These are phyloP conservation scores for Globisporangium echinulatum DNA, from an alignment of 352 stramenopile genomes.

Conservation along the genomic window DNA sequence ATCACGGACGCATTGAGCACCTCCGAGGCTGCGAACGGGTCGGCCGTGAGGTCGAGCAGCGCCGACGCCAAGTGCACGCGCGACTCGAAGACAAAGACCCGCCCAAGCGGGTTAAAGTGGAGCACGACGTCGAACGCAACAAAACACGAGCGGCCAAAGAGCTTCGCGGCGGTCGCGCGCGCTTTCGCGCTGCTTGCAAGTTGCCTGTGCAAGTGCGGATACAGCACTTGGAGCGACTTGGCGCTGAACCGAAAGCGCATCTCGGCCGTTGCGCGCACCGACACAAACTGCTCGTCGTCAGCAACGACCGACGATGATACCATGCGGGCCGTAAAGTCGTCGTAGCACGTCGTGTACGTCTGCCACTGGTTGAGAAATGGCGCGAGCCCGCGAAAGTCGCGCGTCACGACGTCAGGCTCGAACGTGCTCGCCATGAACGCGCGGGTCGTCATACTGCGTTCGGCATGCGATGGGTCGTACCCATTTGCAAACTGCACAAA, in stretches of 20 bases:
- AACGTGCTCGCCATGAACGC: constrained; percentile 32
- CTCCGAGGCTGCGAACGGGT: constrained; percentile 25
- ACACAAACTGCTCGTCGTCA: constrained; percentile 27
- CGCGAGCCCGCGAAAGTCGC: constrained; percentile 39
- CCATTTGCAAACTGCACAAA: constrained; percentile 34
- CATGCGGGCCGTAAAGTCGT: constrained; percentile 23
- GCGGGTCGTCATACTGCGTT: constrained; percentile 1
- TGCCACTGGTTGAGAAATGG: constrained; percentile 47
- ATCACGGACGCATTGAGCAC: constrained; percentile 26
- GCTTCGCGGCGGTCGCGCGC: constrained; percentile 15
- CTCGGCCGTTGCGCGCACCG: constrained; percentile 27
- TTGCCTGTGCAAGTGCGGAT: constrained; percentile 32
- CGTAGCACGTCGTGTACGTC: constrained; percentile 51
- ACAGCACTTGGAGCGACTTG: constrained; percentile 38
- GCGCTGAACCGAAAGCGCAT: constrained; percentile 33
- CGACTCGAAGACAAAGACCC: constrained; percentile 26
- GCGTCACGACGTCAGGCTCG: constrained; percentile 29
- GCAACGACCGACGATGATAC: constrained; percentile 22
- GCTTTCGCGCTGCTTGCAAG: constrained; percentile 15
- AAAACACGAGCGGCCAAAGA: constrained; percentile 23
- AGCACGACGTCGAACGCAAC: constrained; percentile 28
- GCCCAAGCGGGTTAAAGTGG: constrained; percentile 25
- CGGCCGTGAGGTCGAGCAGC: constrained; percentile 28
- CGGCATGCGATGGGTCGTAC: constrained; percentile 23
- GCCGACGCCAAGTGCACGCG: constrained; percentile 40